These are phyloP conservation scores for Clitoria ternatea DNA, from an alignment of 306 rosid genomes.

Conservation along the genomic window DNA sequence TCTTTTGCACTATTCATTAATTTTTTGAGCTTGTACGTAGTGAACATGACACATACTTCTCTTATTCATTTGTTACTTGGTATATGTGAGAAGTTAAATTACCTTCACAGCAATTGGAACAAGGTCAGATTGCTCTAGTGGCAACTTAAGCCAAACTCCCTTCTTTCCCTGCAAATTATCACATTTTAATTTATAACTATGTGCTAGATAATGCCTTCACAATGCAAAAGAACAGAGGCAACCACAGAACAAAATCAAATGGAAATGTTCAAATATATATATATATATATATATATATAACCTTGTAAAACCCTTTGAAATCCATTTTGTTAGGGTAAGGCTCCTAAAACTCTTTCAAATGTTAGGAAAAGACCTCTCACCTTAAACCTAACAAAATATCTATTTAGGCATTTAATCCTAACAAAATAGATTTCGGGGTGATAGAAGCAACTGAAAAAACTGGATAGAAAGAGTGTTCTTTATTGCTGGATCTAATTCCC, in stretches of 20 bases:
- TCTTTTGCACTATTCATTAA: background rate
- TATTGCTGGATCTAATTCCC: no score
- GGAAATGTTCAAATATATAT: no score
- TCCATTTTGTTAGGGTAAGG: no score
- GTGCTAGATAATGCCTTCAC: constrained; percentile 3
- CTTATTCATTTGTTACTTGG: background rate
- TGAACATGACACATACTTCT: background rate
- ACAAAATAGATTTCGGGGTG: no score
- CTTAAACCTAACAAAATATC: no score
- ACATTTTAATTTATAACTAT: background rate
- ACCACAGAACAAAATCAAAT: background rate
- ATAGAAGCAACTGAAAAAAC: no score
- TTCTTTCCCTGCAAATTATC: constrained; percentile 73
- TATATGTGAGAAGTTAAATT: constrained; percentile 33
- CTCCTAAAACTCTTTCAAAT: no score
- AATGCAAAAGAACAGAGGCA: background rate
- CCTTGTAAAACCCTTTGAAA: no score
- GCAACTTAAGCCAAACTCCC: constrained; percentile 94
- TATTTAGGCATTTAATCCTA: no score
- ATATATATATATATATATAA: no score
- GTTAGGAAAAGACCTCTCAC: no score
- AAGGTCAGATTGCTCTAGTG: constrained; percentile 60
- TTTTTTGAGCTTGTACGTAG: background rate
- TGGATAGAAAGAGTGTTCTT: no score
- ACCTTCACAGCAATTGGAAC: constrained; percentile 90